These are phyloP conservation scores for Aurantiochytrium sp. DNA, from an alignment of 108 stramenopile species.

Conservation along the genomic window DNA sequence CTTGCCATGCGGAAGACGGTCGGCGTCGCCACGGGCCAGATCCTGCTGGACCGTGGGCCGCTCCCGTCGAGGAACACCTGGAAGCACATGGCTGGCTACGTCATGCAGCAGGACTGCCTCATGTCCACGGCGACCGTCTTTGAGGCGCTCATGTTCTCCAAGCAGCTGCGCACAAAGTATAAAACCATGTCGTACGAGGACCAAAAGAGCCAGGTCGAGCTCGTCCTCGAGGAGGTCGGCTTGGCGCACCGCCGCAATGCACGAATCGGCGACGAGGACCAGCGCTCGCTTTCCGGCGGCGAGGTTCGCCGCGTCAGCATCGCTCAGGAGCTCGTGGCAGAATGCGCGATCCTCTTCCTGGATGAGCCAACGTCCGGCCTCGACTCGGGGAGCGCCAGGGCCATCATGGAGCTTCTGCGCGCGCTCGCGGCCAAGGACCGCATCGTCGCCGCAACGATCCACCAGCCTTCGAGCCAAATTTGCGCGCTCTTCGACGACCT, in stretches of 20 bases:
- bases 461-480: slow-evolving; percentile 5
- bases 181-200: neutral
- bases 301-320: neutral
- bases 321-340: neutral
- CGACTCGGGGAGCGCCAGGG: neutral
- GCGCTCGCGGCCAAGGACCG: neutral
- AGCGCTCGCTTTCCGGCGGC: slow-evolving; percentile 10
- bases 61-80: neutral
- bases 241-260: neutral
- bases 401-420: neutral
- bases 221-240: neutral
- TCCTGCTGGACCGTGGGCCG: neutral
- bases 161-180: neutral
- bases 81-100: neutral
- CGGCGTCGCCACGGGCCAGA: neutral
- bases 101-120: slow-evolving; percentile 10
- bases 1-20: slow-evolving; percentile 7
- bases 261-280: neutral
- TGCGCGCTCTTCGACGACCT: neutral
- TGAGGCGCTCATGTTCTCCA: slow-evolving; percentile 19
- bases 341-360: neutral
- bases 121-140: slow-evolving; percentile 14
- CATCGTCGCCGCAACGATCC: slow-evolving; percentile 13
- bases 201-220: neutral
- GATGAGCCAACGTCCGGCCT: slow-evolving; percentile 21